Base-by-base conservation (phyloP, 768 basidiomycete species). In the Hericium rajendrae region DNA sequence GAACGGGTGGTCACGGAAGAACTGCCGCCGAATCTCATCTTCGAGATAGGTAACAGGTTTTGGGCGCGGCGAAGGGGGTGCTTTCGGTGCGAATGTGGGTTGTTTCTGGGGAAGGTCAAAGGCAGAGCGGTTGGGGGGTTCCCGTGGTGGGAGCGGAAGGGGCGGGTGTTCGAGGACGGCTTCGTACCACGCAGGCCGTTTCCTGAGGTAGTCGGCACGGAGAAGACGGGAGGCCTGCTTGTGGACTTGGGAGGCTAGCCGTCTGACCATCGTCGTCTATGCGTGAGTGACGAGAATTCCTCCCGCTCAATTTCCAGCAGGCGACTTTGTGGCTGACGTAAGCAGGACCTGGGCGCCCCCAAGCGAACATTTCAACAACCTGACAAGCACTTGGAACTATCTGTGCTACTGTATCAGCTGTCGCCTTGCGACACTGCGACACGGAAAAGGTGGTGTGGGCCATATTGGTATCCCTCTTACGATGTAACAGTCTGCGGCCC, bases 1-100 rank as follows among this genome's bases (percentile, higher is more conserved):
- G 67, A 97, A 97, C 6, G 97, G 94, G 69, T 97, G 94, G 74
- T 99, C 97, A 43, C 77, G 76, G 76, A 94, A 98, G 77, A 99
- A 98, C 69, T 91, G 90, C 55, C 83, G 77, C 38, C 97, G 84
- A 57, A 98, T 74, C 60, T 80, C 76, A 69, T 99, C 97, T 67
- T 95, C 92, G 41, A 88, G 58, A 68, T 94, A 97, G 55, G 76
- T 75, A 53, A 98, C 78, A 11, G 80, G 78, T 50, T 79, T 59
- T 0, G 88, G 85, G 26, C 61, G 61, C 4, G 64, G 55, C 6
- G 49, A 59, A 15, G 56, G 52, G 6, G 56, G 46, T 18, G 32
- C 39, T 56, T 61, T 62, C 4, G 22, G 26, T 5, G 50, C 51
- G 10, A 48, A 56, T 56, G 40, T 53, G 55, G 60, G 48, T 51